Evolutionary conservation across 768 basidiomycete species (phyloP).

Genomic region (Mycena metata): DNA sequence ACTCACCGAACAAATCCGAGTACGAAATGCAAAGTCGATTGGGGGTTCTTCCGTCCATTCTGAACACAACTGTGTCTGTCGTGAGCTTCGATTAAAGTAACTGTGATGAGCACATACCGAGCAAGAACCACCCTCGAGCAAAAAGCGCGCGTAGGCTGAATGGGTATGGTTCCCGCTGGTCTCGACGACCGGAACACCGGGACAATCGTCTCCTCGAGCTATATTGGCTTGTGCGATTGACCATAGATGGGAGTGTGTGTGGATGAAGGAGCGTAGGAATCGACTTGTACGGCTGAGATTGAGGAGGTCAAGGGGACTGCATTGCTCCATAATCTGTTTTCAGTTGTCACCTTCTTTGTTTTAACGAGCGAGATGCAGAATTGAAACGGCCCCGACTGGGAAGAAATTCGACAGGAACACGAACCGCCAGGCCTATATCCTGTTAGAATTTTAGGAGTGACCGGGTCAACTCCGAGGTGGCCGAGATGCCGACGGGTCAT

Average conservation of each 20-base stretch:
- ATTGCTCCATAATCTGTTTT: slow-evolving; percentile 24
- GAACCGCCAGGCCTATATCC: no score
- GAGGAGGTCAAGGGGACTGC: slow-evolving; percentile 30
- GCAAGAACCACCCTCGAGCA: slow-evolving; percentile 28
- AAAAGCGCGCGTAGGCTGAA: slow-evolving; percentile 19
- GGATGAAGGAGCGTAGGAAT: slow-evolving; percentile 10
- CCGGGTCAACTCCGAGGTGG: no score
- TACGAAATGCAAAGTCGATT: slow-evolving; percentile 3
- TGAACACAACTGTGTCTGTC: slow-evolving; percentile 9
- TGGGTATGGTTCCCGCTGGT: slow-evolving; percentile 21
- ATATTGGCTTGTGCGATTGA: slow-evolving; percentile 1
- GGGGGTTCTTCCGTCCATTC: slow-evolving; percentile 10
- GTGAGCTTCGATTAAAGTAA: not conserved
- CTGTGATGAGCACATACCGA: not conserved
- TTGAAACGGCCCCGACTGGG: no score
- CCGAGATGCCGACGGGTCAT: no score
- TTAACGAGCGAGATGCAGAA: no score
- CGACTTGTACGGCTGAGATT: slow-evolving; percentile 7
- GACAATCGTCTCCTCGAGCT: no score
- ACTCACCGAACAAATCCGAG: no score
- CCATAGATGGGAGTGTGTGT: not conserved
- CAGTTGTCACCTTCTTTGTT: no score
- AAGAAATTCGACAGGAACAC: no score
- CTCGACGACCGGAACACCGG: slow-evolving; percentile 3
- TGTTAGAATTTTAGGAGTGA: no score